Evolutionary conservation across 2,329 filamentous ascomycete species (phyloP).

Genomic region (Epichloe uncinata): DNA sequence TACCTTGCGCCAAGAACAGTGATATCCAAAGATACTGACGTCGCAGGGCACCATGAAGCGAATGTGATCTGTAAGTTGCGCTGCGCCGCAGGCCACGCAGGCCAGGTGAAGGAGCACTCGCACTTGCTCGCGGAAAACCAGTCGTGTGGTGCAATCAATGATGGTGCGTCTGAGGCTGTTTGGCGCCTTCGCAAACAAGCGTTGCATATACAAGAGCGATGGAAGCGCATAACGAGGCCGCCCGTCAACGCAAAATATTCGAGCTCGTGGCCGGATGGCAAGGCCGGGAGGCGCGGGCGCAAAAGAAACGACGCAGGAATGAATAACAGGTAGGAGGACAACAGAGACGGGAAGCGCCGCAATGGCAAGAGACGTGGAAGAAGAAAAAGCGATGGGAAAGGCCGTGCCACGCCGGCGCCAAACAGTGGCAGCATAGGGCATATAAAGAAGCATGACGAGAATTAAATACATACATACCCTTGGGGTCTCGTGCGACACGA

Average conservation of each 20-base stretch:
- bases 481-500: conserved; percentile 2
- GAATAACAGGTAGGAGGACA: background rate
- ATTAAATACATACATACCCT: conserved; percentile 3
- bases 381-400: background rate
- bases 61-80: background rate
- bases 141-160: background rate
- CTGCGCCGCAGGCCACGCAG: background rate
- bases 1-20: conserved; percentile 1
- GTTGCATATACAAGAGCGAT: background rate
- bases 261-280: background rate
- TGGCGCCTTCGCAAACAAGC: background rate
- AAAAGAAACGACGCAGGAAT: background rate
- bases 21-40: background rate
- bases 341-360: background rate
- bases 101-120: conserved; percentile 1
- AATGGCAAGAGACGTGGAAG: background rate
- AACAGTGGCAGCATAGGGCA: background rate
- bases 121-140: conserved; percentile 1
- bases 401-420: background rate
- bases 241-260: background rate
- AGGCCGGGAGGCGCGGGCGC: background rate
- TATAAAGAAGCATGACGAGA: background rate
- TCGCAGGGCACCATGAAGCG: background rate
- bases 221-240: background rate
- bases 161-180: background rate